A percentile compares a stretch with the other conserved stretches of the same genome.
Conservation (phyloP, 108 stramenopile species). For the Chaetoceros muelleri region DNA sequence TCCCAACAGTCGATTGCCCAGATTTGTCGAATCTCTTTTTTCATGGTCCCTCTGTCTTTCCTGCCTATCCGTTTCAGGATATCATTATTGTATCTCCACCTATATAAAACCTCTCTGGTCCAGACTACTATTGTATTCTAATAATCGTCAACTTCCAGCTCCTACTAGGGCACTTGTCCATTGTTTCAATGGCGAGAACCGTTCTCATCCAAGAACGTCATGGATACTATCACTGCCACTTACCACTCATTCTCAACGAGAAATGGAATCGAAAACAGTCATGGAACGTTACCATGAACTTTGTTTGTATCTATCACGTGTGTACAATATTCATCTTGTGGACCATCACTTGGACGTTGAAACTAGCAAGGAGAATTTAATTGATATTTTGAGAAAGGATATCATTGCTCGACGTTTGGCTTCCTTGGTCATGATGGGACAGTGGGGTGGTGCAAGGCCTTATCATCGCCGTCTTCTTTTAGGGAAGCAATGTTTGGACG, state of each 20-base stretch:
- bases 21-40: slow-evolving; percentile 1
- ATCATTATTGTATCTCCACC: slow-evolving; percentile 11
- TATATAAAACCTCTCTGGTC: slow-evolving; percentile 8
- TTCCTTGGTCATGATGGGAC: slow-evolving; percentile 16
- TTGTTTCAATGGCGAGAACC: not conserved
- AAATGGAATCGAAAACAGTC: not conserved
- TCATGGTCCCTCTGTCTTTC: slow-evolving; percentile 17
- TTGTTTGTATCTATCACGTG: not conserved
- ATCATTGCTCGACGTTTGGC: slow-evolving; percentile 11
- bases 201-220: not conserved
- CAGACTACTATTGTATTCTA: slow-evolving; percentile 10
- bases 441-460: too few species aligned
- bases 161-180: not conserved
- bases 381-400: not conserved
- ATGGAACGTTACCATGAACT: not conserved
- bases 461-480: not conserved
- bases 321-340: not conserved
- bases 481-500: not conserved
- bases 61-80: slow-evolving; percentile 11
- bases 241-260: not conserved
- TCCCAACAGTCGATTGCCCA: not conserved
- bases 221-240: not conserved
- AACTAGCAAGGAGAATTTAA: not conserved
- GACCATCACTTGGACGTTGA: not conserved
- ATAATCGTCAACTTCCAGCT: slow-evolving; percentile 1